Conservation (phyloP, 176 grass and related monocot species). For the Avena eriantha region DNA sequence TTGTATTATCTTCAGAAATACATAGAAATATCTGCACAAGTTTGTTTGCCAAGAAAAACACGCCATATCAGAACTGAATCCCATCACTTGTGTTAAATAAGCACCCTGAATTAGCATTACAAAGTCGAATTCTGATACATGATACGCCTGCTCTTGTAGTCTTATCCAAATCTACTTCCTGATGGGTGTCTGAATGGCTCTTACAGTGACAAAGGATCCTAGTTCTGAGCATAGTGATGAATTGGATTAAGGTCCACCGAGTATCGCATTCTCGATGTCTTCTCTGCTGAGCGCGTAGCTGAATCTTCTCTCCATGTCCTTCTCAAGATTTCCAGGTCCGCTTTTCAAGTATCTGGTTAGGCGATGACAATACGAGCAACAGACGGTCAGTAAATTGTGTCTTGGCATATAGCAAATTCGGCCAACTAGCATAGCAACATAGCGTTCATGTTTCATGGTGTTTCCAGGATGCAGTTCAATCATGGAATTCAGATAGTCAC, state of each 20-base stretch:
- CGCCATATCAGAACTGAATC: background rate
- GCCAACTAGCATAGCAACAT: no score
- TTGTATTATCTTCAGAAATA: background rate
- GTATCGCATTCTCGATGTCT: constrained; percentile 91
- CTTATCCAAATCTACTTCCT: background rate
- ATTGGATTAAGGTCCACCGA: constrained; percentile 71
- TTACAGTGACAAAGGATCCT: background rate
- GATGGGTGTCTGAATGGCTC: background rate
- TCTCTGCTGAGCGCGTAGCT: constrained; percentile 95
- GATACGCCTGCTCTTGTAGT: background rate
- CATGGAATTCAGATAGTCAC: background rate
- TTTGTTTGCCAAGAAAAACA: background rate
- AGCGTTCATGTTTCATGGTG: background rate
- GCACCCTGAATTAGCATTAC: background rate
- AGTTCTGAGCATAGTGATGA: background rate
- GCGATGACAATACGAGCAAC: background rate
- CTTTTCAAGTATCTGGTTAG: constrained; percentile 78
- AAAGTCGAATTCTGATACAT: background rate
- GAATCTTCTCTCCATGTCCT: constrained; percentile 91
- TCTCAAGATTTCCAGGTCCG: constrained; percentile 86
- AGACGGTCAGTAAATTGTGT: background rate
- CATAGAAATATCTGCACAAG: background rate
- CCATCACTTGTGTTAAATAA: background rate
- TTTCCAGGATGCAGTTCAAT: background rate
- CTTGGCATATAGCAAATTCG: background rate